Evolutionary conservation across 2,329 filamentous ascomycete species (phyloP).

Genomic region (Aspergillus costaricaensis): DNA sequence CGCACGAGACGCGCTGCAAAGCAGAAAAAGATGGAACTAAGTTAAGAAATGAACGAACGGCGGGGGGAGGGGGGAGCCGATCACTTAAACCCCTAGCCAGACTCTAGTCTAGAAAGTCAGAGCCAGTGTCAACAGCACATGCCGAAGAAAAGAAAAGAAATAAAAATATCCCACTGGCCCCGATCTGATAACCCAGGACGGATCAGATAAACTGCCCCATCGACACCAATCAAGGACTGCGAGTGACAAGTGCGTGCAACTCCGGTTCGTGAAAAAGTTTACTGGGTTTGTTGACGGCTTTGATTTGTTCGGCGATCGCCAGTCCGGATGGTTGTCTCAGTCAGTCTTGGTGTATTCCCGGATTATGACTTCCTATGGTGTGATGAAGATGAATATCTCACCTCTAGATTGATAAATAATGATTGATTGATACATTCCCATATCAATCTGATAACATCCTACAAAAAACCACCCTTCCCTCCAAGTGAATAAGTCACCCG

Average conservation of each 20-base stretch:
- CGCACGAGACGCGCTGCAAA: background rate
- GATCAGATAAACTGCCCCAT: background rate
- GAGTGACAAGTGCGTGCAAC: background rate
- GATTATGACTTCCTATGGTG: no score
- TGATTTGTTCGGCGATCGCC: background rate
- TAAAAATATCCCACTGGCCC: background rate
- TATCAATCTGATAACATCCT: no score
- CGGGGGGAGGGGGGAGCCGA: background rate
- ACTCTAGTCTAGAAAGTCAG: no score
- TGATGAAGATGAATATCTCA: no score
- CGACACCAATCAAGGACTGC: background rate
- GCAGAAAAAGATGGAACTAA: background rate
- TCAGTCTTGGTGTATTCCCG: no score
- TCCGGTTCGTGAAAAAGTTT: background rate
- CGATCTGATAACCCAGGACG: background rate
- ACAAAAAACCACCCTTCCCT: no score
- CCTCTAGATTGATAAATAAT: no score
- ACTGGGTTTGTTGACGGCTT: background rate
- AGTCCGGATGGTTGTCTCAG: background rate
- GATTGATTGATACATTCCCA: no score
- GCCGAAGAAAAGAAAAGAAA: no score
- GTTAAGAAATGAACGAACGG: background rate
- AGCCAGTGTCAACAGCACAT: no score
- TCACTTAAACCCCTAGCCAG: background rate
- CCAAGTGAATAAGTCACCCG: no score